Conservation (phyloP, 192 early-diverging fungal genomes). For the Rhizophagus sp. region DNA sequence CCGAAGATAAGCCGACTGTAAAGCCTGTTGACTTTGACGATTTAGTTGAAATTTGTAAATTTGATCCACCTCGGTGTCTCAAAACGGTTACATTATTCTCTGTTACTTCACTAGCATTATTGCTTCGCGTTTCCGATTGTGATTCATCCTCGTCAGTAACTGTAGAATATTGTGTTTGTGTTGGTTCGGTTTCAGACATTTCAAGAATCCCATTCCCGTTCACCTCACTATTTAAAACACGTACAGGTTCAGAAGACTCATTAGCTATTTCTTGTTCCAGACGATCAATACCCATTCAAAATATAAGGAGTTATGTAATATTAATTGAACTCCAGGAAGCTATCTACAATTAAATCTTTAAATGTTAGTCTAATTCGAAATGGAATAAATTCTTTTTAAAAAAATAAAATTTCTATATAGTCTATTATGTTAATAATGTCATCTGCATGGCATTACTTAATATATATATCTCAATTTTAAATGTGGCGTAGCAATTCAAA, state of each 20-base stretch:
- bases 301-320: neutral
- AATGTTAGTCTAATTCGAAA: too few species aligned
- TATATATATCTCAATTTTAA: too few species aligned
- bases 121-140: too few species aligned
- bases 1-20: neutral
- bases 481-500: too few species aligned
- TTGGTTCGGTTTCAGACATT: neutral
- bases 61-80: neutral
- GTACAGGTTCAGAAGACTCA: constrained; percentile 11
- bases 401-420: too few species aligned
- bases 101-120: neutral
- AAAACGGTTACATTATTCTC: neutral
- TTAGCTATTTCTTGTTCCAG: constrained; percentile 4
- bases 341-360: too few species aligned
- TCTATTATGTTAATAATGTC: too few species aligned
- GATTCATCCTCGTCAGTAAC: neutral
- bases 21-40: neutral
- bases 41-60: neutral
- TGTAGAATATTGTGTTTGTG: neutral
- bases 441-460: too few species aligned
- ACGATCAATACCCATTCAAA: constrained; percentile 15
- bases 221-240: constrained; percentile 10
- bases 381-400: too few species aligned
- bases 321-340: too few species aligned
- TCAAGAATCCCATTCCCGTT: constrained; percentile 13